A percentile compares a stretch with the other conserved stretches of the same genome.
Conservation (phyloP, 371 early-diverging fungal species). For the Circinella umbellata region DNA sequence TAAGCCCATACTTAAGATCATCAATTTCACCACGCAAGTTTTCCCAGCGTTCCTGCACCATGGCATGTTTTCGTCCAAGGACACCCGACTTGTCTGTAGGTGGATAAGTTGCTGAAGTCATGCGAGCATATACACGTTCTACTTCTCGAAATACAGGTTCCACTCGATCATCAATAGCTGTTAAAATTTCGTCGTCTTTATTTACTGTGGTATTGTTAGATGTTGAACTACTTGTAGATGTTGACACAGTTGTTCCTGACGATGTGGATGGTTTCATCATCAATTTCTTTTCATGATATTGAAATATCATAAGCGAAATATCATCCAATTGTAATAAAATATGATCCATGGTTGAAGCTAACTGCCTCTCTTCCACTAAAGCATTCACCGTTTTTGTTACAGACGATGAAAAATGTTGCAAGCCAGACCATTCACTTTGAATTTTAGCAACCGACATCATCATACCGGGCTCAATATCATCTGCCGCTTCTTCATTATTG, state of each 20-base stretch:
- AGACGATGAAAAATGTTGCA: constrained; percentile 45
- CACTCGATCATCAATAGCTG: constrained; percentile 58
- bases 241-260: constrained; percentile 5
- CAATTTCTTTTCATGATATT: constrained; percentile 45
- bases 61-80: constrained; percentile 41
- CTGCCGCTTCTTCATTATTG: constrained; percentile 27
- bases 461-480: constrained; percentile 16
- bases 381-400: constrained; percentile 31
- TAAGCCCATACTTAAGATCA: constrained; percentile 59
- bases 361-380: constrained; percentile 22
- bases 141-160: constrained; percentile 57
- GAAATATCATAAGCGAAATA: constrained; percentile 46
- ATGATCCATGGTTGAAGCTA: constrained; percentile 30
- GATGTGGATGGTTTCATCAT: constrained; percentile 7
- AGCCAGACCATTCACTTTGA: constrained; percentile 54
- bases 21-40: constrained; percentile 46
- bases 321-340: constrained; percentile 43
- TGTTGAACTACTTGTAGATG: constrained; percentile 5
- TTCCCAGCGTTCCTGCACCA: constrained; percentile 55
- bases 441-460: constrained; percentile 38
- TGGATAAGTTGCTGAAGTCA: constrained; percentile 36
- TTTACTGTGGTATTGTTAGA: not conserved
- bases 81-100: constrained; percentile 41
- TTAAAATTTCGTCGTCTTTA: constrained; percentile 47
- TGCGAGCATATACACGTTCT: constrained; percentile 58